Evolutionary conservation across 768 basidiomycete genomes (phyloP), one percentile per base, ranked within the genome.

Genomic region (Amanita molliuscula): DNA sequence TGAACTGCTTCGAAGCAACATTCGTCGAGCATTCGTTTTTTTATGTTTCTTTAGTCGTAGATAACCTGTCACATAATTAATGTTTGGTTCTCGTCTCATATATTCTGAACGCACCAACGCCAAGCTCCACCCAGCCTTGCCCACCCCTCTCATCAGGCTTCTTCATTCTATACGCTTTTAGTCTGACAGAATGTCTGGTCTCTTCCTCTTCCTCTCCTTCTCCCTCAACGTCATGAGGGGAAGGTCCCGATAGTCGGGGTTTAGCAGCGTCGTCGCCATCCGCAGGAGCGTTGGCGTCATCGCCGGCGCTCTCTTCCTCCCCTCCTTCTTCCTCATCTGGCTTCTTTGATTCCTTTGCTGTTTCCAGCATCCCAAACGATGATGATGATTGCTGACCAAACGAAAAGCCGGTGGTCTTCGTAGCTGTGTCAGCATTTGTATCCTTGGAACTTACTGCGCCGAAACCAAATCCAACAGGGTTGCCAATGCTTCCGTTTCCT

Each of bases 191-290:
- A 61, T 84, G 72, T 25, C 66, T 65, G 3, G 84, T 88, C 52
- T 79, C 79, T 59, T 91, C 88, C 35, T 82, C 74, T 60, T 91
- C 84, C 65, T 91, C 88, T 25, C 88, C 88, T 57, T 82, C 82
- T 9, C 88, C 87, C 53, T 86, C 85, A 47, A 69, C 70, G 55
- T 86, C 85, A 54, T 83, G 78, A n/a, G 66, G 65, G 48, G 66
- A 63, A 46, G 52, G 11, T 49, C 56, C 15, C 31, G 47, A 50
- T 26, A 21, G 16, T 9, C 26, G 38, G 4, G 10, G 37, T 58
- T 81, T 75, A 59, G 79, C 79, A 20, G 78, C 81, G 53, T 35
- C 40, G 23, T 36, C 50, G 31, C 49, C 49, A 52, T 65, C 64
- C 6, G 64, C 62, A 47, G 54, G 61, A 44, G 59, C 44, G 55